phyloP scores from a whole-genome alignment of 2,329 filamentous ascomycete species.

The Verruconis gallopava region DNA sequence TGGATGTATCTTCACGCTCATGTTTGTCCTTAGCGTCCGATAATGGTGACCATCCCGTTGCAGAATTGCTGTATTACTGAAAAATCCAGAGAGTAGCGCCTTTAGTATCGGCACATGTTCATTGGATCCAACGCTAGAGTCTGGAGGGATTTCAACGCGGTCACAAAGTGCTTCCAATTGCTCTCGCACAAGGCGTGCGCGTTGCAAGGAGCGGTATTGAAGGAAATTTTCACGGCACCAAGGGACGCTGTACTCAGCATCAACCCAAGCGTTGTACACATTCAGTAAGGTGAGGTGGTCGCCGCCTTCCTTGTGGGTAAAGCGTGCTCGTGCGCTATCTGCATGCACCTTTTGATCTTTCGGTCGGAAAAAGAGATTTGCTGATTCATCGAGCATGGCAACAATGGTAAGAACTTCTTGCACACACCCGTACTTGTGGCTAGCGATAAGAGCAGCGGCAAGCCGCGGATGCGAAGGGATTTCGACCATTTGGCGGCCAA shows the following conservation, averaged over 20 bases:
- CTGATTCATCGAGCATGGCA: slow-evolving; percentile 84
- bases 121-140: slow-evolving; percentile 52
- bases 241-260: slow-evolving; percentile 74
- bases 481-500: slow-evolving; percentile 89
- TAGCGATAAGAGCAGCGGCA: slow-evolving; percentile 75
- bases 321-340: slow-evolving; percentile 76
- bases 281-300: slow-evolving; percentile 83
- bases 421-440: slow-evolving; percentile 82
- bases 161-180: slow-evolving; percentile 89
- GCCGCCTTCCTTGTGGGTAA: slow-evolving; percentile 81
- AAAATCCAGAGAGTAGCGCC: slow-evolving; percentile 82
- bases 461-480: slow-evolving; percentile 90
- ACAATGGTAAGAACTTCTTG: slow-evolving; percentile 88
- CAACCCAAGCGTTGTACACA: slow-evolving; percentile 91
- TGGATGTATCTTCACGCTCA: slow-evolving; percentile 85
- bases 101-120: slow-evolving; percentile 75
- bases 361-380: slow-evolving; percentile 81
- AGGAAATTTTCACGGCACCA: slow-evolving; percentile 92
- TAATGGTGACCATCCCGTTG: slow-evolving; percentile 79
- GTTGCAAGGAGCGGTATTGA: slow-evolving; percentile 76
- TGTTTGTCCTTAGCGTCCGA: slow-evolving; percentile 79
- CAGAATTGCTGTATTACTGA: slow-evolving; percentile 77
- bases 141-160: slow-evolving; percentile 64
- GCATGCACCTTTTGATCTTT: slow-evolving; percentile 97
- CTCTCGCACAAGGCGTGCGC: slow-evolving; percentile 82